Percentiles rank a stretch among this genome's conserved stretches.
Conservation (phyloP, 805 yeast genomes). For the Wickerhamomyces pijperi region DNA sequence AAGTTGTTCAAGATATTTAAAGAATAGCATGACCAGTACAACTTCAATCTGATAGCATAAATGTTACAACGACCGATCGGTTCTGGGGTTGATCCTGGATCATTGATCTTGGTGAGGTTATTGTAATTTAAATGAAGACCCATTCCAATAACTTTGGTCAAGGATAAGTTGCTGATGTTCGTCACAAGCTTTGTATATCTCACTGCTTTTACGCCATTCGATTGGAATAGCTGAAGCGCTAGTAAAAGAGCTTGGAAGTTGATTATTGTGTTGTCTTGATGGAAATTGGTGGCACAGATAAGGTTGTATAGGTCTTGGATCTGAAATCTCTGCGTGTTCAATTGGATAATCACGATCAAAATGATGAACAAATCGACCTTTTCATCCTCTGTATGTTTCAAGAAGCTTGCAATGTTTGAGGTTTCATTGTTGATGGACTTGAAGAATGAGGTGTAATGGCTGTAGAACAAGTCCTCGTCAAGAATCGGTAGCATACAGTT, state of each 20-base stretch:
- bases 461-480: conserved; percentile 16
- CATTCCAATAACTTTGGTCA: conserved; percentile 14
- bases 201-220: conserved; percentile 8
- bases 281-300: conserved; percentile 10
- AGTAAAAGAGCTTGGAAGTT: conserved; percentile 16
- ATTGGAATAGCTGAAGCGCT: conserved; percentile 16
- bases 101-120: conserved; percentile 7
- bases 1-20: conserved; percentile 17
- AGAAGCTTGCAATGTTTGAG: conserved; percentile 2
- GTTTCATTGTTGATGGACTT: conserved; percentile 11
- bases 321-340: conserved; percentile 19
- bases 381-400: conserved; percentile 1
- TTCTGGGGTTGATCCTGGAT: neutral
- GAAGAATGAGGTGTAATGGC: conserved; percentile 10
- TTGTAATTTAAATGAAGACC: conserved; percentile 18
- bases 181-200: conserved; percentile 16
- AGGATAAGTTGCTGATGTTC: conserved; percentile 11
- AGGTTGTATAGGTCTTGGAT: conserved; percentile 18
- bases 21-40: conserved; percentile 30
- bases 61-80: conserved; percentile 5
- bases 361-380: conserved; percentile 4
- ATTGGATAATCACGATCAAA: conserved; percentile 30
- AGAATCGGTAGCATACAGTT: conserved; percentile 17
- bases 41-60: conserved; percentile 22
- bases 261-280: conserved; percentile 9